Base-by-base conservation (phyloP, 2,329 filamentous ascomycete species). In the Aureobasidium sp. region DNA sequence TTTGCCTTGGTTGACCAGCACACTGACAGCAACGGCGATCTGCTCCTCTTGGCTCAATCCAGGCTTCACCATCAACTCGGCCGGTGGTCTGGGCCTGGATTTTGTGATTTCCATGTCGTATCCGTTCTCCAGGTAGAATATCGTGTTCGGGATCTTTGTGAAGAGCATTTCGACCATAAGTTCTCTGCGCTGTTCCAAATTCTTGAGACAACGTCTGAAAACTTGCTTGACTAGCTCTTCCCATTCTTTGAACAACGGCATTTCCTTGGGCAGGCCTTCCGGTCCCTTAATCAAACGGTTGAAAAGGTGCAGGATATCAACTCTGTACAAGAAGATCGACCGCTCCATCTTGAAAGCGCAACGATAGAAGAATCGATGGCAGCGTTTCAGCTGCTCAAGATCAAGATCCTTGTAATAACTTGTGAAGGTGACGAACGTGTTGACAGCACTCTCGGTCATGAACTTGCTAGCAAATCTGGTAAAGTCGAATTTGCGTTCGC, bases 281-380 rank as follows among this genome's bases (percentile, higher is more conserved):
- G 90, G 89, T 0, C 93, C 93, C 72, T 95, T 95, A 73, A 97
- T 88, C 85, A 99, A 92, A 70, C 86, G 88, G 71, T 96, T 86
- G 54, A 99, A 86, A 1, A 97, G 80, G 48, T 89, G 86, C 50
- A 99, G 85, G 39, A 97, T 96, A 71, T 97, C 94, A 5, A 96
- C 84, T 10, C 93, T 86, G 75, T 91, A 97, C 1, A 99, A 80
- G 77, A 97, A 84, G 27, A 97, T 87, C 62, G 86, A 87, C 78
- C 94, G 86, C 50, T 97, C 90, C 73, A 96, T 89, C 76, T 97
- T 99, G 79, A 97, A 97, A 0, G 91, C 91, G 11, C 96, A 81
- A 0, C 93, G 87, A 70, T 97, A 95, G 70, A 99, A 92, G 73
- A 93, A 99, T 6, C 94, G 88, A 75, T 97, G 94, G 13, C 88